A percentile compares a stretch with the other conserved stretches of the same genome.
phyloP scores from a whole-genome alignment of 2,329 filamentous ascomycete species.

The Seiridium cupressi region DNA sequence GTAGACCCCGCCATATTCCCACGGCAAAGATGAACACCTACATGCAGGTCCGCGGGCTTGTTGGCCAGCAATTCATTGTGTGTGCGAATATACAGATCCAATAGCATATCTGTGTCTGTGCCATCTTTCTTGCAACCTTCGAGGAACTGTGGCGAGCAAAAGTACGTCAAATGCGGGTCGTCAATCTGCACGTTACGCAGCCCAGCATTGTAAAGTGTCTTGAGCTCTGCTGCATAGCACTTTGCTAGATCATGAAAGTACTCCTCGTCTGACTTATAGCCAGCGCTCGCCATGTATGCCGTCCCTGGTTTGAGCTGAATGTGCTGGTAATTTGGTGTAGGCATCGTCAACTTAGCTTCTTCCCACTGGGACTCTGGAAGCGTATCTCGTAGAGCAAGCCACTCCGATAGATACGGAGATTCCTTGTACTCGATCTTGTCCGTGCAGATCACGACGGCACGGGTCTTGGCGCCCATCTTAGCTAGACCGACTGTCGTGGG shows the following conservation, averaged over 20 bases:
- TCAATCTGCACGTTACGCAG: constrained; percentile 54
- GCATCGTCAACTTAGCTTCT: constrained; percentile 62
- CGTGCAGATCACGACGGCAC: constrained; percentile 32
- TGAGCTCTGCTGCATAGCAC: constrained; percentile 50
- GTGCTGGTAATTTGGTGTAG: constrained; percentile 64
- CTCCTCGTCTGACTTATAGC: constrained; percentile 48
- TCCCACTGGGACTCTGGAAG: constrained; percentile 55
- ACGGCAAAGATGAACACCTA: constrained; percentile 62
- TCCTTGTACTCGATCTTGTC: constrained; percentile 40
- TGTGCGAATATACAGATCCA: constrained; percentile 60
- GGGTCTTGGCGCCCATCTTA: constrained; percentile 28
- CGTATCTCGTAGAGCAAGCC: constrained; percentile 33
- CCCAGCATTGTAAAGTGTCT: constrained; percentile 50
- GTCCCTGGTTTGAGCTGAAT: constrained; percentile 54
- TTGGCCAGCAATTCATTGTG: constrained; percentile 58
- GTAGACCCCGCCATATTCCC: constrained; percentile 45
- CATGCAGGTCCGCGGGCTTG: constrained; percentile 55
- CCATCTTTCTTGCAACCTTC: constrained; percentile 54
- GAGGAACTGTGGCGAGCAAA: constrained; percentile 56
- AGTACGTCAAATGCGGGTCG: constrained; percentile 55
- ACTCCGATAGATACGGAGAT: constrained; percentile 29
- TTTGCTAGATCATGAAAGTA: constrained; percentile 54
- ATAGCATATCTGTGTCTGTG: constrained; percentile 48
- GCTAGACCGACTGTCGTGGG: constrained; percentile 35
- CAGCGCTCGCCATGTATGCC: constrained; percentile 43